Evolutionary conservation across 495 filamentous ascomycete species (phyloP).

Genomic region (Aspergillus bertholletiae): DNA sequence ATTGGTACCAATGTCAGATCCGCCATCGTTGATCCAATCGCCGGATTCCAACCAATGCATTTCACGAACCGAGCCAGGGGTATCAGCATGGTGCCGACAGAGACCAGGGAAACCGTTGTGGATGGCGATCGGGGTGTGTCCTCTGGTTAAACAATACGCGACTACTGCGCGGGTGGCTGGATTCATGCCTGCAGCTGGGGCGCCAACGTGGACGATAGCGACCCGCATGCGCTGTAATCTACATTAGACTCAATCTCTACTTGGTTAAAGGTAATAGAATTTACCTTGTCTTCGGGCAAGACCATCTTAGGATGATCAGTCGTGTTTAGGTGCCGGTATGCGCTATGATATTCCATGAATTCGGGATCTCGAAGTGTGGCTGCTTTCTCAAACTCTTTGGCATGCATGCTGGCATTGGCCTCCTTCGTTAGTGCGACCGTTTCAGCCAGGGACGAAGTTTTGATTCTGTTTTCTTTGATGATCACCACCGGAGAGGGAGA

Average conservation of each 20-base stretch:
- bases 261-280: neutral
- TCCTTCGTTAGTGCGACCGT: slow-evolving; percentile 79
- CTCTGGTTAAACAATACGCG: slow-evolving; percentile 86
- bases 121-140: slow-evolving; percentile 83
- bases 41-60: slow-evolving; percentile 90
- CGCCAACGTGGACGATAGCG: slow-evolving; percentile 91
- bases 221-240: slow-evolving; percentile 71
- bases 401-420: slow-evolving; percentile 73
- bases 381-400: slow-evolving; percentile 77
- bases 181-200: slow-evolving; percentile 95
- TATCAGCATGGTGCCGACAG: slow-evolving; percentile 78
- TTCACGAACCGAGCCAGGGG: slow-evolving; percentile 75
- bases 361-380: slow-evolving; percentile 85
- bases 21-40: slow-evolving; percentile 87
- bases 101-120: slow-evolving; percentile 98
- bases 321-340: slow-evolving; percentile 81
- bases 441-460: slow-evolving; percentile 76
- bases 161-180: slow-evolving; percentile 89
- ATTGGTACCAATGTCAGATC: slow-evolving; percentile 95
- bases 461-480: slow-evolving; percentile 93
- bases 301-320: slow-evolving; percentile 55
- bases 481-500: slow-evolving; percentile 89
- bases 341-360: slow-evolving; percentile 84
- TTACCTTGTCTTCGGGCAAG: slow-evolving; percentile 68
- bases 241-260: neutral